Percentiles rank a stretch among this genome's conserved stretches.
phyloP scores from a whole-genome alignment of 768 basidiomycete species.

The Austroboletus festivus region DNA sequence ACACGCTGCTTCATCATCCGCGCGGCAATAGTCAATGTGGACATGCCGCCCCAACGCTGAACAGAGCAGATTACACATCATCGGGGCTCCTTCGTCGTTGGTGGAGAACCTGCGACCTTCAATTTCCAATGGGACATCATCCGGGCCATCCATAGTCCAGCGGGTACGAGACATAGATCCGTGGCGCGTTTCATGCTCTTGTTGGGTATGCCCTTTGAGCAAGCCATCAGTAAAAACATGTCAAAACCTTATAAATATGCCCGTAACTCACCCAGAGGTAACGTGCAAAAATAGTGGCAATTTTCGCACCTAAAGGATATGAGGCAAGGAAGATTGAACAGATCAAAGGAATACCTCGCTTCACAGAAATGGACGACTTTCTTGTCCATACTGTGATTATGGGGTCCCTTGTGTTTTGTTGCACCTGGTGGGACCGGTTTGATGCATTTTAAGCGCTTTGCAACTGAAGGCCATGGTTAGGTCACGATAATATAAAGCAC shows the following conservation, averaged over 20 bases:
- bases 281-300: conserved; percentile 58
- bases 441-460: conserved; percentile 49
- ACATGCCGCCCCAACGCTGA: conserved; percentile 53
- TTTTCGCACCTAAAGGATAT: conserved; percentile 41
- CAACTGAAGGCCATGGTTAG: conserved; percentile 30
- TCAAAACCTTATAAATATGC: too few relatives aligned
- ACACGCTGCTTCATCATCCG: conserved; percentile 37
- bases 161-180: conserved; percentile 59
- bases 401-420: conserved; percentile 43
- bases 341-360: conserved; percentile 31
- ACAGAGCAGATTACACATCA: conserved; percentile 61
- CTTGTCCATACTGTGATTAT: conserved; percentile 45
- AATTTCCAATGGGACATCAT: conserved; percentile 48
- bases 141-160: conserved; percentile 55
- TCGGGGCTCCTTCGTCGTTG: conserved; percentile 56
- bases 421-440: conserved; percentile 43
- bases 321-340: background rate
- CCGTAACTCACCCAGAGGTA: conserved; percentile 45
- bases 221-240: too few relatives aligned
- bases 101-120: conserved; percentile 53
- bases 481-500: background rate
- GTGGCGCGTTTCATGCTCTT: conserved; percentile 60
- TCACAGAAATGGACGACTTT: conserved; percentile 55
- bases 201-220: conserved; percentile 4
- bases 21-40: conserved; percentile 56